phyloP scores from a whole-genome alignment of 768 basidiomycete genomes.

The Paxillus rubicundulus region DNA sequence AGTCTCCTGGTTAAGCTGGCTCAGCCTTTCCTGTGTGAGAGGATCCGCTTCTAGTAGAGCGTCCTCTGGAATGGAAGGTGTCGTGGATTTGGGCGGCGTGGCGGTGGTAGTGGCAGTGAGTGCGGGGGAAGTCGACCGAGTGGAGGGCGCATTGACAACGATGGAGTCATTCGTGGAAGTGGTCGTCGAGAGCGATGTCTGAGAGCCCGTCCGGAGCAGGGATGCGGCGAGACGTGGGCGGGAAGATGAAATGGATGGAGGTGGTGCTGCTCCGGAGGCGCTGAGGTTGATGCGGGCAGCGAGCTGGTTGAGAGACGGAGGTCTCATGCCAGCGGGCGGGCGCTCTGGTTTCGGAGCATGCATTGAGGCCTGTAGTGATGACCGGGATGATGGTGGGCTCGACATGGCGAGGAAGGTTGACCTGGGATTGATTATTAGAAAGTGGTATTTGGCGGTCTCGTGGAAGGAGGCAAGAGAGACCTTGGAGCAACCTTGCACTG shows the following conservation, averaged over 20 bases:
- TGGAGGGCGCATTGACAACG: slow-evolving; percentile 63
- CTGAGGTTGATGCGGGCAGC: slow-evolving; percentile 70
- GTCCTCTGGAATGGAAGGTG: slow-evolving; percentile 38
- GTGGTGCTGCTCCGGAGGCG: slow-evolving; percentile 15
- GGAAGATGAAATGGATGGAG: slow-evolving; percentile 29
- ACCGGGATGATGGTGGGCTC: slow-evolving; percentile 27
- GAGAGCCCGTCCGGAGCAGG: slow-evolving; percentile 59
- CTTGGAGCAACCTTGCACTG: not conserved
- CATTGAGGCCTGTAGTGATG: slow-evolving; percentile 30
- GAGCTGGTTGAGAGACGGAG: slow-evolving; percentile 78
- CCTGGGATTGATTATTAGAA: slow-evolving; percentile 11
- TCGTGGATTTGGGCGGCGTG: slow-evolving; percentile 42
- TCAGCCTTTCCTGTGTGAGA: slow-evolving; percentile 64
- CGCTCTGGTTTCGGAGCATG: slow-evolving; percentile 40
- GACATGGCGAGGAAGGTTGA: slow-evolving; percentile 26
- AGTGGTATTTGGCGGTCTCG: slow-evolving; percentile 3
- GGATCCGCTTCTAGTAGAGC: slow-evolving; percentile 37
- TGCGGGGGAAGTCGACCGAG: slow-evolving; percentile 66
- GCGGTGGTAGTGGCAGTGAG: slow-evolving; percentile 44
- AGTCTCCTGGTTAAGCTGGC: slow-evolving; percentile 60
- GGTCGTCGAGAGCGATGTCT: slow-evolving; percentile 52
- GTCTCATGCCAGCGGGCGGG: slow-evolving; percentile 36
- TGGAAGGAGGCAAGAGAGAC: not conserved
- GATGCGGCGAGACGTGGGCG: slow-evolving; percentile 77
- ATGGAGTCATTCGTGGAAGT: slow-evolving; percentile 55